Evolutionary conservation across 331 rosid genomes (phyloP).

Genomic region (Acacia concinna): DNA sequence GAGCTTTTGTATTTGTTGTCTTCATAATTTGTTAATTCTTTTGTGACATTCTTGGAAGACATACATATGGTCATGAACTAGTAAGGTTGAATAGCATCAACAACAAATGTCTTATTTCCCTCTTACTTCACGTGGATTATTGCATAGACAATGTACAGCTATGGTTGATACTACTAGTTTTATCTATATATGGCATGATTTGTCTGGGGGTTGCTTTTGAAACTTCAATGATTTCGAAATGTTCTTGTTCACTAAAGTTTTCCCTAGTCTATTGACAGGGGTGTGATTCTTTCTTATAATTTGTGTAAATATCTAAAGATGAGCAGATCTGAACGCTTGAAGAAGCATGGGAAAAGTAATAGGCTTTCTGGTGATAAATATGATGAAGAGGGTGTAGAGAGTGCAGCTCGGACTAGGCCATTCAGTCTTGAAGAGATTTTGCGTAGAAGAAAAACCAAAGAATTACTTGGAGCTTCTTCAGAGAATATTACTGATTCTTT

Average conservation of each 20-base stretch:
- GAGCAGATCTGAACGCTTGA: slow-evolving; percentile 49
- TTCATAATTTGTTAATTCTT: neutral
- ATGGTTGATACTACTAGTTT: slow-evolving; percentile 4
- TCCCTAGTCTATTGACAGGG: slow-evolving; percentile 10
- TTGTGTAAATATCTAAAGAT: slow-evolving; percentile 46
- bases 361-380: slow-evolving; percentile 34
- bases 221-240: slow-evolving; percentile 12
- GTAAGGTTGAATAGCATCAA: slow-evolving; percentile 16
- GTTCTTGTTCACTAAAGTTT: slow-evolving; percentile 4
- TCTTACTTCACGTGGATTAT: neutral
- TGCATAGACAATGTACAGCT: slow-evolving; percentile 14
- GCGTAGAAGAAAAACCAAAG: slow-evolving; percentile 66
- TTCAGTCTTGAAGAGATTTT: slow-evolving; percentile 78
- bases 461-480: slow-evolving; percentile 37
- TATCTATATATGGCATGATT: slow-evolving; percentile 34
- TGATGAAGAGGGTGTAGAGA: slow-evolving; percentile 46
- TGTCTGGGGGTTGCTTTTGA: neutral
- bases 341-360: slow-evolving; percentile 42
- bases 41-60: slow-evolving; percentile 12
- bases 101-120: slow-evolving; percentile 17
- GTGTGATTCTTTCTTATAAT: slow-evolving; percentile 13
- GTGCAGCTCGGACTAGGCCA: slow-evolving; percentile 95
- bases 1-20: neutral
- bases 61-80: neutral
- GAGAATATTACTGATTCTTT: slow-evolving; percentile 41